A percentile compares a stretch with the other conserved stretches of the same genome.
Evolutionary conservation across 2,329 filamentous ascomycete genomes (phyloP).

Genomic region (Aspergillus nomiae): DNA sequence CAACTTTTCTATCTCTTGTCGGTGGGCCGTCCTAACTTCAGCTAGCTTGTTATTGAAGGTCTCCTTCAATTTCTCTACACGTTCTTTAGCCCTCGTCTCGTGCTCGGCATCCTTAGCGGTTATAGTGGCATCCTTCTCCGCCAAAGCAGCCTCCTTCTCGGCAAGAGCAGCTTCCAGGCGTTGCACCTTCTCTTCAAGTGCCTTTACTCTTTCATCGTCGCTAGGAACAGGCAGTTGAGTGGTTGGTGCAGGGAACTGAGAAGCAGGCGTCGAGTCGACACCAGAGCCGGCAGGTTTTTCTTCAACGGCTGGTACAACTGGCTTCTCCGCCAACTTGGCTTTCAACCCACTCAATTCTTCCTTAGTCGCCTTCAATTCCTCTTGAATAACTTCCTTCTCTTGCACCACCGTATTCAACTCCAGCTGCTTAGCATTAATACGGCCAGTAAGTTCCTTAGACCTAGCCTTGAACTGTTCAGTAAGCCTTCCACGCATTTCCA

Average conservation of each 20-base stretch:
- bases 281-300: conserved; percentile 53
- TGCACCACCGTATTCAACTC: conserved; percentile 52
- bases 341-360: conserved; percentile 56
- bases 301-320: conserved; percentile 48
- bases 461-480: conserved; percentile 57
- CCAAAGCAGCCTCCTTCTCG: conserved; percentile 48
- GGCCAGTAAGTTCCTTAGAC: conserved; percentile 65
- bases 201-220: conserved; percentile 61
- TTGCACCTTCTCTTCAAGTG: conserved; percentile 62
- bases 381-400: conserved; percentile 70
- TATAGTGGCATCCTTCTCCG: conserved; percentile 50
- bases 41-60: conserved; percentile 69
- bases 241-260: conserved; percentile 32
- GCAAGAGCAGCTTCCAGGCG: conserved; percentile 54
- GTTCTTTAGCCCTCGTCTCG: conserved; percentile 52
- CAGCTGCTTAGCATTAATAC: conserved; percentile 57
- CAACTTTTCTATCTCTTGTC: conserved; percentile 52
- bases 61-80: conserved; percentile 63
- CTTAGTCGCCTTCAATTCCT: conserved; percentile 65
- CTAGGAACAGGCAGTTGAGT: conserved; percentile 25
- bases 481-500: conserved; percentile 51
- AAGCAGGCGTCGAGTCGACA: conserved; percentile 33
- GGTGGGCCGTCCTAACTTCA: conserved; percentile 54
- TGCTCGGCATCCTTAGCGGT: conserved; percentile 53
- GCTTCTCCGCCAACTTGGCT: conserved; percentile 55